These are phyloP conservation scores for Exophiala xenobiotica DNA, from an alignment of 2,329 filamentous ascomycete species.

Conservation along the genomic window DNA sequence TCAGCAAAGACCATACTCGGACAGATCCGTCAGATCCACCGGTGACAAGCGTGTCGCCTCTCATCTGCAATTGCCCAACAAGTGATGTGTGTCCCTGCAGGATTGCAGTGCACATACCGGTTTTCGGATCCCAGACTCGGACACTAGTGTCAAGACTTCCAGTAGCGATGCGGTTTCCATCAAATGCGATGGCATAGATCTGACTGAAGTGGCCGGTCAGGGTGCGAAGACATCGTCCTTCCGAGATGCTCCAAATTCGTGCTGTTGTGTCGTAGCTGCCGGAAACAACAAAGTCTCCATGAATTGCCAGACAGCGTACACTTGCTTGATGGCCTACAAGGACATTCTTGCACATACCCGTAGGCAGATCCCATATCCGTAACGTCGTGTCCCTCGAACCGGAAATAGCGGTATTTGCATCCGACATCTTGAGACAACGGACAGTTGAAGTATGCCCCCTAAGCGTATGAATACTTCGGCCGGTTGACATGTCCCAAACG, in stretches of 20 bases:
- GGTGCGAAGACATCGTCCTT: constrained; percentile 87
- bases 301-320: constrained; percentile 91
- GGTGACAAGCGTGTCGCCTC: constrained; percentile 89
- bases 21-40: constrained; percentile 96
- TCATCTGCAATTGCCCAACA: constrained; percentile 94
- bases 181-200: constrained; percentile 97
- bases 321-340: constrained; percentile 93
- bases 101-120: constrained; percentile 84
- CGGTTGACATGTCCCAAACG: constrained; percentile 93
- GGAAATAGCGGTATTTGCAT: constrained; percentile 89
- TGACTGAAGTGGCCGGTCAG: constrained; percentile 95
- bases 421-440: constrained; percentile 95
- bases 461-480: constrained; percentile 75
- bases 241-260: constrained; percentile 95
- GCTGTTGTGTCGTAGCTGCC: constrained; percentile 97
- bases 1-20: constrained; percentile 89
- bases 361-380: constrained; percentile 89
- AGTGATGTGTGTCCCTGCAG: constrained; percentile 95
- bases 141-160: constrained; percentile 96
- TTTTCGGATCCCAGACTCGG: constrained; percentile 89
- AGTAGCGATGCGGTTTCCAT: constrained; percentile 88
- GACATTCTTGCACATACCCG: constrained; percentile 85
- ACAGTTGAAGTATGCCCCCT: constrained; percentile 96
- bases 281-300: constrained; percentile 95
- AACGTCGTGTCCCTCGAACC: constrained; percentile 93